phyloP scores from a whole-genome alignment of 83 land plant species.

The Diphasiastrum complanatum region DNA sequence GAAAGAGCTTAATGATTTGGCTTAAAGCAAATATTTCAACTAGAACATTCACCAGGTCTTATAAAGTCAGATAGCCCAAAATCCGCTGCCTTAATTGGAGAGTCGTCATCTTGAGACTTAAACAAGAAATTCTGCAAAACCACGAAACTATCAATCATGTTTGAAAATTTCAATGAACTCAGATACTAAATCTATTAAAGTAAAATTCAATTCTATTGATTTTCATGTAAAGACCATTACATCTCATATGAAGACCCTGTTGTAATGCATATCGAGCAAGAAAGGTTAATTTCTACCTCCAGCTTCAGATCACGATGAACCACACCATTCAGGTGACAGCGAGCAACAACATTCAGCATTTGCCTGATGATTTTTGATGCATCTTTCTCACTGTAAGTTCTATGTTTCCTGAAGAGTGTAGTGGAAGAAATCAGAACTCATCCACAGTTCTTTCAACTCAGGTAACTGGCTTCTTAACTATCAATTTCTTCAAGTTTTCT shows the following conservation, averaged over 20 bases:
- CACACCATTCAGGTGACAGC: conserved; percentile 92
- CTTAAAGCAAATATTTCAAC: no score
- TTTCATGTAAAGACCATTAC: no score
- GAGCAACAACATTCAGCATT: conserved; percentile 96
- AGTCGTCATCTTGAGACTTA: conserved; percentile 72
- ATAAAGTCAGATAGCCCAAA: conserved; percentile 96
- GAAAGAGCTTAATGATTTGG: no score
- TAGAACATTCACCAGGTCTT: conserved; percentile 52
- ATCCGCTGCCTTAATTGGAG: conserved; percentile 88
- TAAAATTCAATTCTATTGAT: no score
- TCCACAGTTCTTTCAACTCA: no score
- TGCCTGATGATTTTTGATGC: conserved; percentile 89
- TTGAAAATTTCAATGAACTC: no score
- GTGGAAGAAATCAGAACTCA: no score
- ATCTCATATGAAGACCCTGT: neutral
- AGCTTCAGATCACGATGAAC: conserved; percentile 99
- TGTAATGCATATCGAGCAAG: neutral
- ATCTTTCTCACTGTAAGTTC: conserved; percentile 94
- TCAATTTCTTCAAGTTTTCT: no score
- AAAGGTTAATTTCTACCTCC: conserved; percentile 56
- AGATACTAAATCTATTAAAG: no score
- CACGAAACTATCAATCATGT: no score
- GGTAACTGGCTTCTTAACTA: no score
- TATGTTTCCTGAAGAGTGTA: conserved; percentile 81
- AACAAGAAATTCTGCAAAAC: conserved; percentile 54